A percentile compares a stretch with the other conserved stretches of the same genome.
phyloP scores from a whole-genome alignment of 1,139 yeast genomes.

The Debaryomycetaceae sp. region DNA sequence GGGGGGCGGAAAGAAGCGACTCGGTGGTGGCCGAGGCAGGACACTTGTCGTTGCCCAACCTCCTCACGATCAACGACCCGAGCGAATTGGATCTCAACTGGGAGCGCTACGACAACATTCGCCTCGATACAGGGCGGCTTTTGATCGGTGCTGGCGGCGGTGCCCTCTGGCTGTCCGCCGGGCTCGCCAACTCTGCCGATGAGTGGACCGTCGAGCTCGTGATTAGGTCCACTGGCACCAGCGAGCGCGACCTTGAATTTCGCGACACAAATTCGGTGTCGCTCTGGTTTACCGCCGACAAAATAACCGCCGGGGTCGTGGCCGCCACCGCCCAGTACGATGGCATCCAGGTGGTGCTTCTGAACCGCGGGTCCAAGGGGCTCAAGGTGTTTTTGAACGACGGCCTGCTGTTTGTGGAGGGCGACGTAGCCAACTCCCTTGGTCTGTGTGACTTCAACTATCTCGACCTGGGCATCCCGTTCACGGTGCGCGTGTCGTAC shows the following conservation, averaged over 20 bases:
- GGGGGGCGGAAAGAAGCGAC: too few relatives aligned
- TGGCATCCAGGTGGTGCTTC: slow-evolving; percentile 58
- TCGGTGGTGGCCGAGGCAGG: slow-evolving; percentile 15
- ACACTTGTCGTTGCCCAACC: slow-evolving; percentile 30
- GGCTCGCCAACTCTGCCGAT: slow-evolving; percentile 25
- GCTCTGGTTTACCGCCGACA: slow-evolving; percentile 42
- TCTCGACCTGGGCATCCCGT: slow-evolving; percentile 66
- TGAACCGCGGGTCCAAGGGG: slow-evolving; percentile 45
- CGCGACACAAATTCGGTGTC: slow-evolving; percentile 43
- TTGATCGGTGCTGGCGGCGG: slow-evolving; percentile 36
- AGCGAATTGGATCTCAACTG: slow-evolving; percentile 24
- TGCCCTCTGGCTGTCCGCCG: slow-evolving; percentile 45
- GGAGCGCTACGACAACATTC: slow-evolving; percentile 24
- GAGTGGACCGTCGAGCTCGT: slow-evolving; percentile 62
- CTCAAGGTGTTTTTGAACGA: slow-evolving; percentile 58
- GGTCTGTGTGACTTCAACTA: slow-evolving; percentile 57
- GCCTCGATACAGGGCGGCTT: slow-evolving; percentile 37
- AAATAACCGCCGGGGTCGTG: slow-evolving; percentile 22
- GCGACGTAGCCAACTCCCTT: slow-evolving; percentile 29
- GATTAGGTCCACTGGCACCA: slow-evolving; percentile 52
- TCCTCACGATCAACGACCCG: slow-evolving; percentile 20
- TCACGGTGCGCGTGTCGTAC: slow-evolving; percentile 61
- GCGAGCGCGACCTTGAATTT: slow-evolving; percentile 21
- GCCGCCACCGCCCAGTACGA: slow-evolving; percentile 54
- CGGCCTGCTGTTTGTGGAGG: slow-evolving; percentile 33